Conservation (phyloP, 192 early-diverging fungal species). For the Coemansia sp. region DNA sequence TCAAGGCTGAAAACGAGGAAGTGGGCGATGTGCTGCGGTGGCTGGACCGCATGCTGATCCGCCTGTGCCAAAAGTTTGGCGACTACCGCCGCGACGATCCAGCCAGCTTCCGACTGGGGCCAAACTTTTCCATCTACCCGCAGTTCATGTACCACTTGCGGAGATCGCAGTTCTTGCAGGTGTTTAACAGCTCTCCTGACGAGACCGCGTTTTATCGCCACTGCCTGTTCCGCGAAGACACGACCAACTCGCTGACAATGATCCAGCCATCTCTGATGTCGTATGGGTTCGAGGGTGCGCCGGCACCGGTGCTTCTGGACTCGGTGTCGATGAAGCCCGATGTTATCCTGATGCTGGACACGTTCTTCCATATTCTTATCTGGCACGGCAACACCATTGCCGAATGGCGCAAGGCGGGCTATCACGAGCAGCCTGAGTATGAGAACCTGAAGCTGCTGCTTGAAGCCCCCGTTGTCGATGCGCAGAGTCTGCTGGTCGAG, state of each 20-base stretch:
- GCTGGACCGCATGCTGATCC: slow-evolving; percentile 98
- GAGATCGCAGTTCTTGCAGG: slow-evolving; percentile 94
- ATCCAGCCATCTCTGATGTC: slow-evolving; percentile 97
- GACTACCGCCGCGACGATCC: slow-evolving; percentile 96
- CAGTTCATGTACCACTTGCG: slow-evolving; percentile 99
- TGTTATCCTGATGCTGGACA: slow-evolving; percentile 88
- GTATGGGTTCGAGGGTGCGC: slow-evolving; percentile 80
- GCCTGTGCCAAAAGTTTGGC: slow-evolving; percentile 95
- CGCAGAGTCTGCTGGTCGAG: slow-evolving; percentile 90
- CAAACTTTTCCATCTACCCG: slow-evolving; percentile 97
- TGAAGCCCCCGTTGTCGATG: slow-evolving; percentile 84
- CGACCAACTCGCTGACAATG: slow-evolving; percentile 97
- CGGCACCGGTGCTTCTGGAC: slow-evolving; percentile 91
- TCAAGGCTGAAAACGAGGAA: slow-evolving; percentile 97
- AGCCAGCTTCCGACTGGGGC: slow-evolving; percentile 79
- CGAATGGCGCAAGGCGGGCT: slow-evolving; percentile 92
- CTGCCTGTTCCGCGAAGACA: slow-evolving; percentile 91
- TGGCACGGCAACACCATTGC: slow-evolving; percentile 98
- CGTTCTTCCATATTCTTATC: slow-evolving; percentile 98
- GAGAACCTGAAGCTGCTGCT: slow-evolving; percentile 91
- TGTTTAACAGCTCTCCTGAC: slow-evolving; percentile 98
- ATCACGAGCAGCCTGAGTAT: slow-evolving; percentile 93
- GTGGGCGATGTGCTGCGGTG: slow-evolving; percentile 94
- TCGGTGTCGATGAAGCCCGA: slow-evolving; percentile 98
- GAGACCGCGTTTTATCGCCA: slow-evolving; percentile 89